A percentile compares a stretch with the other conserved stretches of the same genome.
Evolutionary conservation across 164 flowering plant genomes (phyloP).

Genomic region (Tinospora cordifolia): DNA sequence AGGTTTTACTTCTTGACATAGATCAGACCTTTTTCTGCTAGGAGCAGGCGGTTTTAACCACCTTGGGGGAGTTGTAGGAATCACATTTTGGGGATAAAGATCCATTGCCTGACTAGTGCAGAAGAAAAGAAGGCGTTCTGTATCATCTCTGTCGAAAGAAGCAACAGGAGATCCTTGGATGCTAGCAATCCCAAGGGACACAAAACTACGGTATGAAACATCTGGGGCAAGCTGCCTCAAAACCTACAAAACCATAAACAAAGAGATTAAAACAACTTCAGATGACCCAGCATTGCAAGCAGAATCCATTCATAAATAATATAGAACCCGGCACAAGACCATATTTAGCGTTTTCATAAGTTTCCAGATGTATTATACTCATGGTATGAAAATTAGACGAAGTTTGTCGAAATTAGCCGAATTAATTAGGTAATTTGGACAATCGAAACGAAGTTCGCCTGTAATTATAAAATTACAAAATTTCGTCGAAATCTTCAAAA

Average conservation of each 20-base stretch:
- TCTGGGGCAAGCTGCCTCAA: constrained; percentile 93
- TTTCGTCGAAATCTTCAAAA: too few species aligned
- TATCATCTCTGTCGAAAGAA: constrained; percentile 88
- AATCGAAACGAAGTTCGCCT: too few species aligned
- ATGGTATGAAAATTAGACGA: too few species aligned
- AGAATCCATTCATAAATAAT: not conserved
- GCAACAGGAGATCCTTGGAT: constrained; percentile 91
- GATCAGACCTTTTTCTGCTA: constrained; percentile 45
- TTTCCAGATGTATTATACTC: not conserved
- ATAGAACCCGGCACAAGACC: not conserved
- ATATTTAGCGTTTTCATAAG: not conserved
- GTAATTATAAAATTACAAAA: too few species aligned
- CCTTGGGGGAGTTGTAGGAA: constrained; percentile 32
- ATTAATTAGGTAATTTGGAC: too few species aligned
- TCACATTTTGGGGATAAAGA: constrained; percentile 9
- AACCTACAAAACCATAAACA: constrained; percentile 44
- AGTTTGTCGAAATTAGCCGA: too few species aligned
- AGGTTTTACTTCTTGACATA: constrained; percentile 22
- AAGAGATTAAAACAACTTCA: not conserved
- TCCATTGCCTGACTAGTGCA: constrained; percentile 36
- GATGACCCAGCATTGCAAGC: not conserved
- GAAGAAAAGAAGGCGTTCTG: constrained; percentile 81
- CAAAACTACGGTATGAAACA: constrained; percentile 70
- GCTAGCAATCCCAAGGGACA: constrained; percentile 85
- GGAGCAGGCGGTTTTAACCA: constrained; percentile 83